Evolutionary conservation across 208 protist genomes (phyloP).

Genomic region (Trypanosoma boissoni): DNA sequence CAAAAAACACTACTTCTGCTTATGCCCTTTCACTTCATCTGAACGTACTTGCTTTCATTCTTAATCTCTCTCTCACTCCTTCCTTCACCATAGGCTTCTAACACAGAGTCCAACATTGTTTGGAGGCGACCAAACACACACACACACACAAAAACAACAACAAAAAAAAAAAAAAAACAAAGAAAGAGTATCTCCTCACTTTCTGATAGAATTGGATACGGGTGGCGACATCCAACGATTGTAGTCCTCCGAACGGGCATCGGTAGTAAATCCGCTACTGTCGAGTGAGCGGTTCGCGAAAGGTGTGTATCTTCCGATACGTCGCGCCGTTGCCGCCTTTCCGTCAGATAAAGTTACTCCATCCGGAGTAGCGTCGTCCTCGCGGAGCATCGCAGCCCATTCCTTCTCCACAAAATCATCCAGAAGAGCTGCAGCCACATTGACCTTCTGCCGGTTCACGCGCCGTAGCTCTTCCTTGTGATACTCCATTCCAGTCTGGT

Average conservation of each 20-base stretch:
- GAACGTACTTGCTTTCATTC: too few species aligned
- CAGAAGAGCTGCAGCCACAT: constrained; percentile 67
- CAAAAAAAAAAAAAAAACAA: constrained; percentile 9
- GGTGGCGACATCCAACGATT: constrained; percentile 73
- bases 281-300: constrained; percentile 68
- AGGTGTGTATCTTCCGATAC: constrained; percentile 51
- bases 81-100: constrained; percentile 7
- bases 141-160: background rate
- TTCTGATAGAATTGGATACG: constrained; percentile 2
- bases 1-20: too few species aligned
- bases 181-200: constrained; percentile 6
- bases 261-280: constrained; percentile 66
- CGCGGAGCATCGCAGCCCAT: constrained; percentile 24
- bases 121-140: too few species aligned
- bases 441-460: constrained; percentile 78
- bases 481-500: constrained; percentile 67
- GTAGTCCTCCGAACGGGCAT: constrained; percentile 80
- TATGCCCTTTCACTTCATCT: too few species aligned
- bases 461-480: constrained; percentile 59
- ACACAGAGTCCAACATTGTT: too few species aligned
- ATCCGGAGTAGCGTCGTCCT: background rate
- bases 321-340: constrained; percentile 35
- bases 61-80: background rate
- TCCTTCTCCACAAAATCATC: constrained; percentile 58
- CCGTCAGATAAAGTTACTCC: constrained; percentile 2